Evolutionary conservation across 805 yeast genomes (phyloP).

Genomic region (Danielia oregonensis): DNA sequence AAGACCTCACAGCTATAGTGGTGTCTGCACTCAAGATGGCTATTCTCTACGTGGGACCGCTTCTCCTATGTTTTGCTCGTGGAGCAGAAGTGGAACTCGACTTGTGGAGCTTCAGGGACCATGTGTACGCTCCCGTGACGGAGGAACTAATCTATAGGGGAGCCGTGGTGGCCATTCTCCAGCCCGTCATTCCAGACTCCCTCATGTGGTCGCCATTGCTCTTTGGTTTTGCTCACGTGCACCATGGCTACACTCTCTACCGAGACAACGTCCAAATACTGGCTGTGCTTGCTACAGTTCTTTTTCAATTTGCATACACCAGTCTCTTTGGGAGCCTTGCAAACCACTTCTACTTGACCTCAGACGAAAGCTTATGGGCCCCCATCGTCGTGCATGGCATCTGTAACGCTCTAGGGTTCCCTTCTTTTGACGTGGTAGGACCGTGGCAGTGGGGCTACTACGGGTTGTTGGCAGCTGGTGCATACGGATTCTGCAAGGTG

Average conservation of each 20-base stretch:
- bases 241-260: conserved; percentile 59
- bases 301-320: conserved; percentile 62
- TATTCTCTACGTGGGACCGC: conserved; percentile 19
- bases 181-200: conserved; percentile 6
- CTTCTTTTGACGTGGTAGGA: conserved; percentile 29
- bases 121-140: conserved; percentile 68
- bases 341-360: conserved; percentile 48
- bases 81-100: conserved; percentile 12
- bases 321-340: conserved; percentile 69
- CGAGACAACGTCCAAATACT: conserved; percentile 17
- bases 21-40: conserved; percentile 9
- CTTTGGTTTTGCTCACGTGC: conserved; percentile 77
- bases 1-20: conserved; percentile 14
- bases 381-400: conserved; percentile 56
- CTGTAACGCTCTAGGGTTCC: conserved; percentile 73
- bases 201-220: conserved; percentile 43
- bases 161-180: conserved; percentile 27
- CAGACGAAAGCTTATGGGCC: conserved; percentile 49
- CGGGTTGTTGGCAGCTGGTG: conserved; percentile 41
- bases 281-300: conserved; percentile 32
- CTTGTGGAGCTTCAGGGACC: conserved; percentile 48
- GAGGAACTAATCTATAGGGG: conserved; percentile 74
- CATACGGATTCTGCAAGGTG: conserved; percentile 27
- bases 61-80: conserved; percentile 8
- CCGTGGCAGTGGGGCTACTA: conserved; percentile 26